Evolutionary conservation across 768 basidiomycete species (phyloP), one percentile per base, ranked within the genome.

Genomic region (Ephemerocybe angulata): DNA sequence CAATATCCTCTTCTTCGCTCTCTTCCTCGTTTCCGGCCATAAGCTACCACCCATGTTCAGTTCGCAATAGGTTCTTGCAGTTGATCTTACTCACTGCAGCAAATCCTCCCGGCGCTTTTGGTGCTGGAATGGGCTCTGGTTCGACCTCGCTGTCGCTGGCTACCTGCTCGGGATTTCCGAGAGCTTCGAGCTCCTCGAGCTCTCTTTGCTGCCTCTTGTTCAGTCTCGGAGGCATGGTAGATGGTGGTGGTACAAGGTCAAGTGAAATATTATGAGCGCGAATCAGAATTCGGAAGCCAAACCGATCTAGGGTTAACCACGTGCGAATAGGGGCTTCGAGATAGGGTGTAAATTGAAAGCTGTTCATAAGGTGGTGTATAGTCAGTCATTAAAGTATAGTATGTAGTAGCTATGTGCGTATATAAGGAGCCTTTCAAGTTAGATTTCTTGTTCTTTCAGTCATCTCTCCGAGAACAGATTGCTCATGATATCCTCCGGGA

Each of bases 171-270:
- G 31, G 37, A 10, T 37, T 27, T 60, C 72, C 72, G 35, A 87
- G 76, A 1, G 82, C 79, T 31, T 82, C 76, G 1, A 95, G 80
- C 59, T 95, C 90, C 56, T 93, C 90, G 22, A 85, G 77, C 63
- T 93, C 90, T 43, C 93, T 75, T 63, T 94, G 90, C 68, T 93
- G 92, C 46, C 93, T 79, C 70, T 92, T 95, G 70, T 83, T 94
- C 35, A 87, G 70, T 58, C 88, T 78, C 21, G 87, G 83, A 54
- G 87, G 77, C 88, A 89, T 90, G 30, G 31, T 40, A 27, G 28
- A 15, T 13, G 41, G 13, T n/a, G 30, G 41, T 25, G 29, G 52
- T 53, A 52, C 17, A 40, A 41, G 46, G n/a, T n/a, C n/a, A n/a
- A n/a, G n/a, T n/a, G n/a, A n/a, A n/a, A n/a, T n/a, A n/a, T n/a